Evolutionary conservation across 78 protist species (phyloP).

Genomic region (Polysphondylium violaceum): DNA sequence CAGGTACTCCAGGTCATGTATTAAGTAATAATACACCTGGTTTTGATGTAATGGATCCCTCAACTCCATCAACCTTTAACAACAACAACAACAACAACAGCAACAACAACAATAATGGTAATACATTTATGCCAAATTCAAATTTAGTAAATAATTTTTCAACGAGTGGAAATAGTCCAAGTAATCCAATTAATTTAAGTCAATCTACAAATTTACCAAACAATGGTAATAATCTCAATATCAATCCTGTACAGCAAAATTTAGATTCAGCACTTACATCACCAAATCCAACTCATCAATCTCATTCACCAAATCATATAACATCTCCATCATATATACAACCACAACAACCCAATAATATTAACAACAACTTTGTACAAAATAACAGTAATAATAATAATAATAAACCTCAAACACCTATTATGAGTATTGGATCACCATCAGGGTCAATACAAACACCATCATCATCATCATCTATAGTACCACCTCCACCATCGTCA

Average conservation of each 20-base stretch:
- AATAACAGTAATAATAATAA: not conserved
- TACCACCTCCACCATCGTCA: not conserved
- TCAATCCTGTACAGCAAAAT: not conserved
- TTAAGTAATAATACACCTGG: not conserved
- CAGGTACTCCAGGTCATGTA: not conserved
- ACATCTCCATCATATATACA: not conserved
- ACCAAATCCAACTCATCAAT: not conserved
- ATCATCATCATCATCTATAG: not conserved
- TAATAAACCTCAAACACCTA: not conserved
- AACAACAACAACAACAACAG: not conserved
- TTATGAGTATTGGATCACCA: not conserved
- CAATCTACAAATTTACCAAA: not conserved
- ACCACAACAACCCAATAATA: conserved; percentile 16
- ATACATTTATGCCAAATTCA: not conserved
- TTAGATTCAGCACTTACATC: not conserved
- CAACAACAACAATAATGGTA: not conserved
- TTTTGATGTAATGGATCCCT: too few species aligned
- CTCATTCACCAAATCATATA: not conserved
- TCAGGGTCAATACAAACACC: not conserved
- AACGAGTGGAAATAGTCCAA: not conserved
- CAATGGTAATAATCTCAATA: not conserved
- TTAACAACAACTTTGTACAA: not conserved
- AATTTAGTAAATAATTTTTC: not conserved
- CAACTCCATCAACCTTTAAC: too few species aligned
- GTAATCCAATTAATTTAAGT: conserved; percentile 21